Conservation (phyloP, 202 grass and related monocot species). For the Miscanthus sacchariflorus region DNA sequence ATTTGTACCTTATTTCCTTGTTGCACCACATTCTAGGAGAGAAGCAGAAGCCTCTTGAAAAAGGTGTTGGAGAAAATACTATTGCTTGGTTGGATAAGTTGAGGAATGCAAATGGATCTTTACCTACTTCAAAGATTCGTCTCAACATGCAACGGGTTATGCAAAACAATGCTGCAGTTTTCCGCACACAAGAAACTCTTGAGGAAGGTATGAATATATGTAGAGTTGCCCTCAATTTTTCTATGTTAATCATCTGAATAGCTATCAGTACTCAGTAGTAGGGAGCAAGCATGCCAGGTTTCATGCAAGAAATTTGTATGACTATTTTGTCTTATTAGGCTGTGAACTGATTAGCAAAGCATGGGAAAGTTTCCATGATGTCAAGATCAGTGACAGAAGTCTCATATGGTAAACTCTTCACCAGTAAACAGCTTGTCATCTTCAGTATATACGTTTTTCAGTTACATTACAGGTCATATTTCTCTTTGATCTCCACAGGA, state of each 20-base stretch:
- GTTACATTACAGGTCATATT: neutral
- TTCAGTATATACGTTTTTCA: neutral
- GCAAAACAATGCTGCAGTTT: conserved; percentile 77
- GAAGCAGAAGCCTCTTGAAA: conserved; percentile 64
- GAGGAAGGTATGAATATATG: conserved; percentile 57
- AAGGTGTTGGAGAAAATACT: conserved; percentile 58
- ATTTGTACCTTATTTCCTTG: neutral
- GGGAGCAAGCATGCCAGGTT: neutral
- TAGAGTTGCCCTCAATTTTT: neutral
- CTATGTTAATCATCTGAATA: too few relatives aligned
- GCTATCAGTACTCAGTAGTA: too few relatives aligned
- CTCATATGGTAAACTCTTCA: conserved; percentile 66
- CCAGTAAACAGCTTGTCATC: neutral
- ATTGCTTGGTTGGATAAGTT: conserved; percentile 66
- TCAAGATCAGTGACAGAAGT: conserved; percentile 66
- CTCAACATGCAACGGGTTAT: conserved; percentile 74
- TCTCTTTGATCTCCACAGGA: conserved; percentile 41
- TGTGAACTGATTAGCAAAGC: conserved; percentile 60
- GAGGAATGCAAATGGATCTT: conserved; percentile 66
- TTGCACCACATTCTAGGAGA: conserved; percentile 43
- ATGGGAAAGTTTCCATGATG: conserved; percentile 65
- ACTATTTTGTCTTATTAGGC: conserved; percentile 42
- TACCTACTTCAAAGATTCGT: conserved; percentile 72
- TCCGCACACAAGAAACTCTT: conserved; percentile 72
- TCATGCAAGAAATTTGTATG: too few relatives aligned